Evolutionary conservation across 495 filamentous ascomycete species (phyloP).

Genomic region (Penicillium canescens): DNA sequence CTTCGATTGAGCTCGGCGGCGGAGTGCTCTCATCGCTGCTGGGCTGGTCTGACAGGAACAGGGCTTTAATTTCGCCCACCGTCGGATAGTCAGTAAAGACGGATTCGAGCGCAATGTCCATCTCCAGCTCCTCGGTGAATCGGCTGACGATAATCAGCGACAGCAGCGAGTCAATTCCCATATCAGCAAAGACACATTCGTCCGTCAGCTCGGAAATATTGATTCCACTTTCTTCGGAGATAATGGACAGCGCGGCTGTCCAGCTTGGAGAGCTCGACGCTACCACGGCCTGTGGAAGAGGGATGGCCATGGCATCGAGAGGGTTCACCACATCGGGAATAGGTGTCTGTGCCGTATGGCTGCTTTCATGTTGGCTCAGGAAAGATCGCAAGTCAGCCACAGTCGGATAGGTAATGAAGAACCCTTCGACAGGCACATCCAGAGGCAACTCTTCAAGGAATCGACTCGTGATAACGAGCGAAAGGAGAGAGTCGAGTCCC

Average conservation of each 20-base stretch:
- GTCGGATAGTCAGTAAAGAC: slow-evolving; percentile 55
- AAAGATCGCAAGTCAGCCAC: slow-evolving; percentile 25
- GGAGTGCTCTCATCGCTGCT: neutral
- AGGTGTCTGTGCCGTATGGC: neutral
- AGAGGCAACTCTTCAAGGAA: slow-evolving; percentile 38
- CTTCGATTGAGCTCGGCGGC: neutral
- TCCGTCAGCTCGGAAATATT: slow-evolving; percentile 27
- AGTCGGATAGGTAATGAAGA: slow-evolving; percentile 53
- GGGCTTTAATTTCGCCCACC: slow-evolving; percentile 20
- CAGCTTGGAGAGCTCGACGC: neutral
- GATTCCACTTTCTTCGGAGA: slow-evolving; percentile 28
- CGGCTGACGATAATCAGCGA: slow-evolving; percentile 40
- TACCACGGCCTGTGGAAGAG: neutral
- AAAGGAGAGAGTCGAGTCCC: slow-evolving; percentile 53
- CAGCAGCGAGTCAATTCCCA: slow-evolving; percentile 56
- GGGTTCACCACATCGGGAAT: no score
- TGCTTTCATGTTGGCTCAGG: neutral
- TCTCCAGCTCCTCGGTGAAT: slow-evolving; percentile 39
- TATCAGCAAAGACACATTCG: slow-evolving; percentile 34
- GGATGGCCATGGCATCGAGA: no score
- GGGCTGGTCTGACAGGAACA: neutral
- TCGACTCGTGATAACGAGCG: slow-evolving; percentile 38
- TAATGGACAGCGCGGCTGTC: neutral
- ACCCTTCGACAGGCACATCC: slow-evolving; percentile 35
- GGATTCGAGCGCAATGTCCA: slow-evolving; percentile 31